A percentile compares a stretch with the other conserved stretches of the same genome.
Conservation (phyloP, 257 asterid species). For the Jacaranda copaia region DNA sequence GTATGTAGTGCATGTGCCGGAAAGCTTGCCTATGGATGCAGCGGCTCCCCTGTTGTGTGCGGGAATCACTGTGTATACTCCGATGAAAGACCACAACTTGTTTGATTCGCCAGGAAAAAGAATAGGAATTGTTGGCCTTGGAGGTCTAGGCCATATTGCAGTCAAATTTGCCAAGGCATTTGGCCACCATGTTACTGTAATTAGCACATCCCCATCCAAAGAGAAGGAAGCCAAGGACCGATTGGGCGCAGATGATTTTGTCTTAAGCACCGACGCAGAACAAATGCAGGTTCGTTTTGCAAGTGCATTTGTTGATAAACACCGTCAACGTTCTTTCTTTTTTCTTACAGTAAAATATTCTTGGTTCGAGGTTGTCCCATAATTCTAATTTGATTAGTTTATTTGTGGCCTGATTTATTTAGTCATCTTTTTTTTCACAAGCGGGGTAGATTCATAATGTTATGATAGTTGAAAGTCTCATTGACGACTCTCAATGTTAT, state of each 20-base stretch:
- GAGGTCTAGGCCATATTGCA: slow-evolving; percentile 86
- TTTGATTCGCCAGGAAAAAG: slow-evolving; percentile 51
- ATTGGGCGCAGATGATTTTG: slow-evolving; percentile 83
- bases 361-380: no score
- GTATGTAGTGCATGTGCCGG: slow-evolving; percentile 76
- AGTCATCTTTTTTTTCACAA: no score
- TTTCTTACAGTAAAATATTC: no score
- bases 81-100: slow-evolving; percentile 70
- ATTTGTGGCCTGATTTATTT: no score
- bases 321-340: no score
- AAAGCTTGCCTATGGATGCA: slow-evolving; percentile 77
- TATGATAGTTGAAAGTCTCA: no score
- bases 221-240: slow-evolving; percentile 71
- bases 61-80: slow-evolving; percentile 72
- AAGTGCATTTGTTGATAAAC: no score
- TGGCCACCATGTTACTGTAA: slow-evolving; percentile 78
- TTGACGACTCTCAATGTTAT: no score
- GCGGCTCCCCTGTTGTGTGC: slow-evolving; percentile 89
- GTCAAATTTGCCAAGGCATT: slow-evolving; percentile 84
- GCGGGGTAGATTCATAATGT: no score
- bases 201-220: slow-evolving; percentile 90
- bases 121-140: slow-evolving; percentile 74
- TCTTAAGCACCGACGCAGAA: slow-evolving; percentile 56
- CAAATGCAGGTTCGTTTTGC: slow-evolving; percentile 69
- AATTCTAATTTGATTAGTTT: no score